phyloP scores from a whole-genome alignment of 2,329 filamentous ascomycete species.

The Calycina herbarum region DNA sequence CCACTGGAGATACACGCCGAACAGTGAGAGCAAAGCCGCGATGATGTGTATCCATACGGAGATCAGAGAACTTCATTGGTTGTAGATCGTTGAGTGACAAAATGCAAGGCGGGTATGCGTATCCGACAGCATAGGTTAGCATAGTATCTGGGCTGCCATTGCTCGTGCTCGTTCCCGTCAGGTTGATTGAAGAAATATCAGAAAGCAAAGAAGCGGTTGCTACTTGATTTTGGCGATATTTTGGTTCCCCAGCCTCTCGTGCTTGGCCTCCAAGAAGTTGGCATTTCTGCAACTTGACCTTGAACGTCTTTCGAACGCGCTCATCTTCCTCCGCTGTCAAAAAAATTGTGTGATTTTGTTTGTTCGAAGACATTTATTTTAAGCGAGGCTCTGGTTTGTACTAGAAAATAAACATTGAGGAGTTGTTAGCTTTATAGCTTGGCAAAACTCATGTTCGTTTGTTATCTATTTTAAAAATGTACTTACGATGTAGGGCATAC shows the following conservation, averaged over 20 bases:
- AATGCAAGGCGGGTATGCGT: slow-evolving; percentile 22
- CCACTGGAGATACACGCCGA: slow-evolving; percentile 16
- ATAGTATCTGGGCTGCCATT: background rate
- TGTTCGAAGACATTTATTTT: slow-evolving; percentile 1
- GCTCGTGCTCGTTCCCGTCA: slow-evolving; percentile 19
- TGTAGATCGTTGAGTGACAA: slow-evolving; percentile 25
- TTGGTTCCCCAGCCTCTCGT: slow-evolving; percentile 28
- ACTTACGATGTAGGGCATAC: too few relatives aligned
- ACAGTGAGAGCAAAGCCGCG: slow-evolving; percentile 39
- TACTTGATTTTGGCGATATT: slow-evolving; percentile 28
- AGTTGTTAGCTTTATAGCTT: too few relatives aligned
- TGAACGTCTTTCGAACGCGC: background rate
- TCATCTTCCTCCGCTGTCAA: slow-evolving; percentile 37
- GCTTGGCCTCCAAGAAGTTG: background rate
- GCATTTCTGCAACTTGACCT: background rate
- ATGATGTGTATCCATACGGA: slow-evolving; percentile 44
- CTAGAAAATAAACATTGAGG: too few relatives aligned
- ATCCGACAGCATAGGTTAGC: slow-evolving; percentile 3
- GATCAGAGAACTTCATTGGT: slow-evolving; percentile 28
- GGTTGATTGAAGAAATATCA: slow-evolving; percentile 34
- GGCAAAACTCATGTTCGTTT: too few relatives aligned
- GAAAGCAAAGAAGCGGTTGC: slow-evolving; percentile 37
- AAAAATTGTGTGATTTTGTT: slow-evolving; percentile 34
- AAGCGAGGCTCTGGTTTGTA: background rate
- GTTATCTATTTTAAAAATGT: too few relatives aligned